Percentiles rank a stretch among this genome's conserved stretches.
phyloP scores from a whole-genome alignment of 345 rosid species.

The Camelina neglecta region DNA sequence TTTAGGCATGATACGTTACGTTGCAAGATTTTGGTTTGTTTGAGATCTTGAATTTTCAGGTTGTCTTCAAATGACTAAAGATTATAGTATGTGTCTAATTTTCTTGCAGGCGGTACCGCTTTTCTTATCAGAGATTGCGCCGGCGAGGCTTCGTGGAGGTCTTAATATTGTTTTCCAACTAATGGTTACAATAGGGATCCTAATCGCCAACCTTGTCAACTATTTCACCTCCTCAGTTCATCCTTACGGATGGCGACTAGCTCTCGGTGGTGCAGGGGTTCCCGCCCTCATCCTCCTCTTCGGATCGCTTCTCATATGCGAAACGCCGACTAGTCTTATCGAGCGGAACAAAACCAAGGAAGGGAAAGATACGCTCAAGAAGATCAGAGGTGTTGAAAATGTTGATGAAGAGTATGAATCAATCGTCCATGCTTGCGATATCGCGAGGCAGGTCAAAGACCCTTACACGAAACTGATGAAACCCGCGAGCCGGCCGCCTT shows the following conservation, averaged over 20 bases:
- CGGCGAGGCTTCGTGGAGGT: conserved; percentile 58
- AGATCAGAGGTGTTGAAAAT: conserved; percentile 58
- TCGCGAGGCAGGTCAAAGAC: conserved; percentile 50
- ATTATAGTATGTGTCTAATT: background rate
- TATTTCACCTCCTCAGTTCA: conserved; percentile 46
- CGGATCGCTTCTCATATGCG: conserved; percentile 58
- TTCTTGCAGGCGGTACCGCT: conserved; percentile 62
- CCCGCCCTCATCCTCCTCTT: conserved; percentile 57
- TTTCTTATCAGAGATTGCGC: conserved; percentile 72
- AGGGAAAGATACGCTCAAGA: conserved; percentile 51
- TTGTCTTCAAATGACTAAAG: background rate
- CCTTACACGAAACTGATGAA: conserved; percentile 60
- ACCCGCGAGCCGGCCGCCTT: conserved; percentile 53
- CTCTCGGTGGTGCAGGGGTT: conserved; percentile 53
- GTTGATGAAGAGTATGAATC: conserved; percentile 52
- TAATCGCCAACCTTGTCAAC: conserved; percentile 60
- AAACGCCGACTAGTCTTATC: conserved; percentile 68
- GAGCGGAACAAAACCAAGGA: conserved; percentile 52
- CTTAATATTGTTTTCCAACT: conserved; percentile 71
- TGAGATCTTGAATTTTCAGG: background rate
- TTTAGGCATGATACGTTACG: background rate
- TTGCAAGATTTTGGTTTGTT: background rate
- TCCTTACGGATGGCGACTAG: conserved; percentile 60
- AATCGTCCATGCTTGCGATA: conserved; percentile 49
- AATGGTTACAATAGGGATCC: conserved; percentile 60